These are phyloP conservation scores for Hymenoscyphus infarciens DNA, from an alignment of 2,329 filamentous ascomycete genomes.

Conservation along the genomic window DNA sequence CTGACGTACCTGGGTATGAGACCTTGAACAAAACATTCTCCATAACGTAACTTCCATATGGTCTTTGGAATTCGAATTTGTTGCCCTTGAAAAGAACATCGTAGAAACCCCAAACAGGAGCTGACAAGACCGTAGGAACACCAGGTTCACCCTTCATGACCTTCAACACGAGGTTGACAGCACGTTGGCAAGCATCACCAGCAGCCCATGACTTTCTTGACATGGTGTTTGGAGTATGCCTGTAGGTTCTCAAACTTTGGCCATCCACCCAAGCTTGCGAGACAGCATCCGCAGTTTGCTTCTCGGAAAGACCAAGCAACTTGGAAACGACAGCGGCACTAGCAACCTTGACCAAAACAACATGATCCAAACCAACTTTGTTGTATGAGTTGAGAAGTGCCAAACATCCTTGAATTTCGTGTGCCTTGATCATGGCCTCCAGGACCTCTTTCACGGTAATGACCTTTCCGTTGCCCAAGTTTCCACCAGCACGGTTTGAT, in stretches of 20 bases:
- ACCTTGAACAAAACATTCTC: constrained; percentile 99
- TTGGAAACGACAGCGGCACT: constrained; percentile 91
- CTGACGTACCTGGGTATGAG: constrained; percentile 78
- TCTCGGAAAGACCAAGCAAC: constrained; percentile 85
- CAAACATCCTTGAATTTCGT: constrained; percentile 97
- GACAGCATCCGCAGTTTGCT: constrained; percentile 90
- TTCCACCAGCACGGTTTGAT: constrained; percentile 72
- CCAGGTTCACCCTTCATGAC: constrained; percentile 89
- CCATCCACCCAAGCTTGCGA: constrained; percentile 98
- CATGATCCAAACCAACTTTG: constrained; percentile 96
- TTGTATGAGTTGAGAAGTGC: constrained; percentile 98
- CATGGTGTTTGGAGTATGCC: constrained; percentile 98
- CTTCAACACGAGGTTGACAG: constrained; percentile 87
- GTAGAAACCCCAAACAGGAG: constrained; percentile 96
- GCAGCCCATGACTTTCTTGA: constrained; percentile 99
- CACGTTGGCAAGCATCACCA: constrained; percentile 94
- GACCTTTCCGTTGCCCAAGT: constrained; percentile 82
- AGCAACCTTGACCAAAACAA: constrained; percentile 96
- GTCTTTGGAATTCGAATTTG: constrained; percentile 92
- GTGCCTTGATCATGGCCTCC: constrained; percentile 98
- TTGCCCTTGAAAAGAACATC: constrained; percentile 96
- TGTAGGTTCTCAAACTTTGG: constrained; percentile 92
- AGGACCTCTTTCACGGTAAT: constrained; percentile 87
- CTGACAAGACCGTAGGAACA: constrained; percentile 87
- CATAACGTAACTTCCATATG: constrained; percentile 98